Evolutionary conservation across 345 rosid genomes (phyloP), one percentile per base, ranked within the genome.

Genomic region (Syzygium aromaticum): DNA sequence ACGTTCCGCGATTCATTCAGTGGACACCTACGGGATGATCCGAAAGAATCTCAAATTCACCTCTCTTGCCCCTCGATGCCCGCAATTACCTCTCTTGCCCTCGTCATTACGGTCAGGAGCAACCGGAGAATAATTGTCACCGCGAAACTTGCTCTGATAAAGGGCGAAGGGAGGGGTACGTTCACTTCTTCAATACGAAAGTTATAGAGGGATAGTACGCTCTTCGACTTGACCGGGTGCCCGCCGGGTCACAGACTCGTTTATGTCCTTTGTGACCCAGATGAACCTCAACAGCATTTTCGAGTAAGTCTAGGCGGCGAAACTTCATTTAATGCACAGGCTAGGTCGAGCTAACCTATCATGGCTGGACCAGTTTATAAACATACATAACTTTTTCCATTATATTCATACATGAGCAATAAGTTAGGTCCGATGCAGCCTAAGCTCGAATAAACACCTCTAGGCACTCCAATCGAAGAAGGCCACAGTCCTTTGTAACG

Each of bases 371-470:
- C 8, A 67, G 5, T 30, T 63, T 56, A 8, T 56, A 56, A 8
- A 22, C 27, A 56, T 23, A 30, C 2, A 30, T 67, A 9, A 11
- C 25, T 33, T 67, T 40, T 33, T 1, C 23, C 23, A 19, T 67
- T 5, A 10, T 9, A 19, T 73, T 19, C 5, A 19, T 23, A 19
- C 0, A 1, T 0, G 3, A 1, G 1, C 25, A 33, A 21, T 67
- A 17, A 67, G 22, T 33, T 33, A 17, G 25, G 33, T 8, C 80
- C 7, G 0, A 30, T 43, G 16, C 5, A 3, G 22, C 23, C 17
- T 64, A 8, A 8, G 22, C 77, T 30, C 11, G 19, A 2, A 64
- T 15, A 64, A 30, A 15, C 23, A 54, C 6, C 40, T 30, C 43
- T 64, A 30, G 77, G 40, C 77, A 8, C 22, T 30, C 77, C 77